These are phyloP conservation scores for Amylocarpus encephaloides DNA, from an alignment of 2,329 filamentous ascomycete genomes.

Conservation along the genomic window DNA sequence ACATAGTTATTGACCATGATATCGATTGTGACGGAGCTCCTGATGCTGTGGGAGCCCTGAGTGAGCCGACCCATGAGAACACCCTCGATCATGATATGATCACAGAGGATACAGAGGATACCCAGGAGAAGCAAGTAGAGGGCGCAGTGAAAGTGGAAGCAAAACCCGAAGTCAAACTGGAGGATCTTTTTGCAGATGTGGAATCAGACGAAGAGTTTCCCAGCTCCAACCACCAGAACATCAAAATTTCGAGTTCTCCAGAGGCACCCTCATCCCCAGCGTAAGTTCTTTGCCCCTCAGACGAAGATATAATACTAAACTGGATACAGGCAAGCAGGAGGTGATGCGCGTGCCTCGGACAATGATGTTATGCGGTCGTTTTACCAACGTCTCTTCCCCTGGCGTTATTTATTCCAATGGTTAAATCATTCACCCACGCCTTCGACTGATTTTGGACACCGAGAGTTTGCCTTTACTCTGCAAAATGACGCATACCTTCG, in stretches of 20 bases:
- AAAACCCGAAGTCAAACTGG: constrained; percentile 47
- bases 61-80: constrained; percentile 7
- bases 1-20: background rate
- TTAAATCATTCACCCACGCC: constrained; percentile 88
- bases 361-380: constrained; percentile 86
- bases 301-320: constrained; percentile 5
- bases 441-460: constrained; percentile 80
- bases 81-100: constrained; percentile 6
- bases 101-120: background rate
- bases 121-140: background rate
- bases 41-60: no score
- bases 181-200: constrained; percentile 52
- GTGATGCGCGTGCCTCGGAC: constrained; percentile 52
- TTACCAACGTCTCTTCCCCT: constrained; percentile 93
- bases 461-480: constrained; percentile 95
- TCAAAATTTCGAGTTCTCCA: constrained; percentile 40
- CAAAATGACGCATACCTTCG: constrained; percentile 86
- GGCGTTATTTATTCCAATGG: constrained; percentile 94
- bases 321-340: constrained; percentile 29
- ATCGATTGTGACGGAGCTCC: no score
- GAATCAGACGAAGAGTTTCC: constrained; percentile 58
- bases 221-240: constrained; percentile 36
- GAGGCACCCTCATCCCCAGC: constrained; percentile 38
- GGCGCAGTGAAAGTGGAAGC: constrained; percentile 15
- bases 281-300: constrained; percentile 31